Base-by-base conservation (phyloP, 2,329 filamentous ascomycete species). In the Biscogniauxia mediterranea region DNA sequence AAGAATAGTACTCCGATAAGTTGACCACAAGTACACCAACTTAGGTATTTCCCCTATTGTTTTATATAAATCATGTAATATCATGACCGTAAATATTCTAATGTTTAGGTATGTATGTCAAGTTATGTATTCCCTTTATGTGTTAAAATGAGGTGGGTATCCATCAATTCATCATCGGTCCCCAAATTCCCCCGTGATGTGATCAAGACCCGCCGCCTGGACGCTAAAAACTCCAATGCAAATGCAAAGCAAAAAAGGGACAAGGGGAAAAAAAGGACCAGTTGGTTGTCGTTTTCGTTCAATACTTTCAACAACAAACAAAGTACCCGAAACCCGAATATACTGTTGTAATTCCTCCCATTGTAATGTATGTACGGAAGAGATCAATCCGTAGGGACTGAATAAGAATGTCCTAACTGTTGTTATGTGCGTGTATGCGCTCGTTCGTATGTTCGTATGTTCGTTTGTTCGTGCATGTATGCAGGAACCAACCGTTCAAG, bases 401-500 rank as follows among this genome's bases (percentile, higher is more conserved):
- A 57, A 62, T 38, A 54, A 49, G 28, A 32, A 32, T 32, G 28
- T 32, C 7, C 26, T 32, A 6, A 54, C 20, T 52, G 28, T 58
- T 46, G 2, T 6, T 46, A 17, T 46, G 38, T 46, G 28, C 15
- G 17, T 46, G 11, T 46, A n/a, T 46, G 11, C 53, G 25, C 26
- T 46, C 57, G 55, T 60, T 42, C 32, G 50, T 57, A 56, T 56
- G 54, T 61, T 53, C 46, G 23, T 9, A 46, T 38, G 57, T 46
- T 56, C 51, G 50, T 64, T 53, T 64, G 28, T 32, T 58, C 55
- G 54, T 61, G 46, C 51, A 23, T 9, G 50, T n/a, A 25, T 52
- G 21, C 50, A 52, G 5, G 21, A 52, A 11, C 50, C 50, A 63
- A 11, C 50, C 19, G 62, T 62, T 72, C 57, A 75, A 51, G 73